phyloP scores from a whole-genome alignment of 208 protist species.

The Crithidia thermophila region DNA sequence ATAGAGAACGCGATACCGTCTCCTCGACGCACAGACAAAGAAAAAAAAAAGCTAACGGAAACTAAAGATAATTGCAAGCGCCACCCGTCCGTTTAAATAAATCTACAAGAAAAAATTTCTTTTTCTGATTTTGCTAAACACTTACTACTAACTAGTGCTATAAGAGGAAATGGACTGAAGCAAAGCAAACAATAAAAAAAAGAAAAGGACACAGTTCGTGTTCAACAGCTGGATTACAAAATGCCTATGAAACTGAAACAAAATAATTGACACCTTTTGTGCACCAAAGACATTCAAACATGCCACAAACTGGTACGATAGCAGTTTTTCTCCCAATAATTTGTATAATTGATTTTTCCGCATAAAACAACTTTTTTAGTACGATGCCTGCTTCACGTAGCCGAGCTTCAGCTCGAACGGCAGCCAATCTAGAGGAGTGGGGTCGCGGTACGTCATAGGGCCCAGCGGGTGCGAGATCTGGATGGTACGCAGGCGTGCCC shows the following conservation, averaged over 20 bases:
- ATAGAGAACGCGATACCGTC: constrained; percentile 14
- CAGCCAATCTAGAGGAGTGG: constrained; percentile 89
- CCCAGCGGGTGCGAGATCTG: constrained; percentile 69
- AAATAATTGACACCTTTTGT: constrained; percentile 18
- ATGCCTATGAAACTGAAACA: neutral
- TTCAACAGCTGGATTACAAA: constrained; percentile 4
- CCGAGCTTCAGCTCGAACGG: constrained; percentile 91
- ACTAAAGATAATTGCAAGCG: constrained; percentile 23
- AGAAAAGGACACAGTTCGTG: constrained; percentile 1
- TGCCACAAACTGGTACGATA: constrained; percentile 6
- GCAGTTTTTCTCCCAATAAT: neutral
- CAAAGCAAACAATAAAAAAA: constrained; percentile 8
- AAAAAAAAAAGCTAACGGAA: constrained; percentile 20
- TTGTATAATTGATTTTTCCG: constrained; percentile 2
- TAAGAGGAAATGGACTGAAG: constrained; percentile 1
- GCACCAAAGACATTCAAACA: neutral
- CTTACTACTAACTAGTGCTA: constrained; percentile 26
- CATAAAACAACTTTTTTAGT: constrained; percentile 38
- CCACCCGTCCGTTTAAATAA: constrained; percentile 8
- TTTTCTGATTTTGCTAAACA: constrained; percentile 16
- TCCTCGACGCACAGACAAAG: neutral
- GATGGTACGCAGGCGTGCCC: constrained; percentile 67
- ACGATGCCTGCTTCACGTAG: constrained; percentile 89
- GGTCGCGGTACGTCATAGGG: constrained; percentile 79
- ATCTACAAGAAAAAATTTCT: constrained; percentile 8